A percentile compares a stretch with the other conserved stretches of the same genome.
Conservation (phyloP, 257 asterid genomes). For the Penstemon davidsonii region DNA sequence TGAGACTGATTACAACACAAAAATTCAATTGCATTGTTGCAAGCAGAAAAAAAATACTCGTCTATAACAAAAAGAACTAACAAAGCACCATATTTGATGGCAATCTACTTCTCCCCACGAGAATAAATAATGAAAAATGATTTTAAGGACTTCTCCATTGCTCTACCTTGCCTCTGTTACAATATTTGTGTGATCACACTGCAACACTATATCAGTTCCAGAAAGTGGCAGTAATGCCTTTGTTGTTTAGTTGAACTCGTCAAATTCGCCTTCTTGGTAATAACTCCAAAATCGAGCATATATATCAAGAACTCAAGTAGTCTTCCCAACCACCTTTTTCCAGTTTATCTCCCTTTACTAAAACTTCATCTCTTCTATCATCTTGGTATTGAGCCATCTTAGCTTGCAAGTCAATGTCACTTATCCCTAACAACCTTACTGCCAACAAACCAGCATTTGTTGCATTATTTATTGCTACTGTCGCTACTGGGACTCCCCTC, state of each 20-base stretch:
- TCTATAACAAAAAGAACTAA: not conserved
- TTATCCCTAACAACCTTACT: conserved; percentile 73
- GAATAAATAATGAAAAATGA: not conserved
- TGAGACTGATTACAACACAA: too few relatives aligned
- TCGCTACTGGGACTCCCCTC: conserved; percentile 95
- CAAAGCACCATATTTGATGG: not conserved
- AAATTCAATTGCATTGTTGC: not conserved
- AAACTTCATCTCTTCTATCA: conserved; percentile 80
- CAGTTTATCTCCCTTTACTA: conserved; percentile 73
- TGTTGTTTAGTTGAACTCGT: too few relatives aligned
- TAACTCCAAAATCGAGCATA: not conserved
- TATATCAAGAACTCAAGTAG: conserved; percentile 53
- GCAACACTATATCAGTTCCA: not conserved
- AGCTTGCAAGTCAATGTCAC: conserved; percentile 70
- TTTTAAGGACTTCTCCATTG: not conserved
- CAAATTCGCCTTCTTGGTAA: not conserved
- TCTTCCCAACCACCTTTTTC: conserved; percentile 78
- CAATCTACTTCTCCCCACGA: not conserved
- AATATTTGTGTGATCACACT: not conserved
- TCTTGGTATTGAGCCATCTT: conserved; percentile 88
- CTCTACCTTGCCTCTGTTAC: not conserved
- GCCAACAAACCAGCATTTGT: conserved; percentile 96
- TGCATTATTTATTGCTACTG: conserved; percentile 89
- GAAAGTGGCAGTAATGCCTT: not conserved
- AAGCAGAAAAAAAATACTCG: not conserved